Evolutionary conservation across 2,329 filamentous ascomycete genomes (phyloP), one percentile per base, ranked within the genome.

Genomic region (Camillea tinctor): DNA sequence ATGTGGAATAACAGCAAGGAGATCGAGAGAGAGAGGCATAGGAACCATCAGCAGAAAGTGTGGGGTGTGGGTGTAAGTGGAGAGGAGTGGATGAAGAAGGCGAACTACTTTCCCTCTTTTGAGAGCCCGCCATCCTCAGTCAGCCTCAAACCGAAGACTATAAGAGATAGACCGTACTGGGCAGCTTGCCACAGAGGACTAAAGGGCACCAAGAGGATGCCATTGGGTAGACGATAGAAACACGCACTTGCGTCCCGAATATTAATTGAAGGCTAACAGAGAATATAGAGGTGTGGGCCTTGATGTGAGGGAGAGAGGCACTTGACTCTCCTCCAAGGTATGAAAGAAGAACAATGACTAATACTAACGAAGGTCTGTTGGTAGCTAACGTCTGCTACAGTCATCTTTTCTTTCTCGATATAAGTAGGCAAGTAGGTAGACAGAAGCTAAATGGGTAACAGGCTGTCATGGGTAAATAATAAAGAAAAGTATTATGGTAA

Each of bases 31-130:
- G 17, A 17, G 17, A n/a, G 11, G 36, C 36, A 44, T 44, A 44
- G 36, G 36, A 44, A 11, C 36, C 55, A 58, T 66, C 60, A 60
- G 65, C 63, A 64, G 66, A 66, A 11, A 30, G 26, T 7, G 26
- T 30, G 64, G 60, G n/a, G 66, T 68, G 63, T 68, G 63, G 56
- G 30, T 61, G 55, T 64, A 66, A 60, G 59, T 64, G 66, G 63
- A 58, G 60, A 61, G 64, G 53, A 61, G 63, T 64, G 60, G 44
- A 56, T 58, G 54, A 59, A 55, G 50, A 52, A 60, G 51, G 2
- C n/a, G 56, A 60, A 57, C 30, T 61, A 59, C 61, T 61, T 61
- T 62, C 6, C 56, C 58, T 62, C 52, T 64, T n/a, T 64, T 58
- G 22, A 64, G 61, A 60, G 60, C 57, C 62, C 62, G 64, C 64